These are phyloP conservation scores for Pythium myriotylum DNA, from an alignment of 352 stramenopile species.

Conservation along the genomic window DNA sequence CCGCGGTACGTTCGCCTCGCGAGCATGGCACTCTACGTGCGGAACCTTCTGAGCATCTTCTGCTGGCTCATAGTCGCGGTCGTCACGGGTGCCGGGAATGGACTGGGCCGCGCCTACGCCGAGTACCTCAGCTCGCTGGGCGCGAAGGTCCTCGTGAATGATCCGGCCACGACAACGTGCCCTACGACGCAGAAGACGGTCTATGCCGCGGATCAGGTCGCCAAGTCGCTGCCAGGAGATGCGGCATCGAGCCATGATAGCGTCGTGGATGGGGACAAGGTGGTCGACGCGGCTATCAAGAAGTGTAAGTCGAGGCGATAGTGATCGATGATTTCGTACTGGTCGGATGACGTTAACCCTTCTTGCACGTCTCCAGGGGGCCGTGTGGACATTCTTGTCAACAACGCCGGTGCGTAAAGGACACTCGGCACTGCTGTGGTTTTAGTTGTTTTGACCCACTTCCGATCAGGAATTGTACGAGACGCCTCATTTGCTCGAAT, in stretches of 20 bases:
- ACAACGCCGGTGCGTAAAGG: slow-evolving; percentile 82
- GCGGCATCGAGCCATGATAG: slow-evolving; percentile 79
- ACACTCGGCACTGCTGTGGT: neutral
- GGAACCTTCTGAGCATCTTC: neutral
- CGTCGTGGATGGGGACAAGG: slow-evolving; percentile 66
- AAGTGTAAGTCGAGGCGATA: slow-evolving; percentile 54
- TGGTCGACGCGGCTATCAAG: slow-evolving; percentile 84
- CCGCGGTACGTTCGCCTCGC: slow-evolving; percentile 30
- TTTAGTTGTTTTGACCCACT: too few relatives aligned
- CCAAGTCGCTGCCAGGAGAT: slow-evolving; percentile 43
- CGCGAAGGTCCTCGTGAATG: slow-evolving; percentile 84
- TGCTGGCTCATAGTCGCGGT: slow-evolving; percentile 61
- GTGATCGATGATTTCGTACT: neutral
- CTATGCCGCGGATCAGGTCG: slow-evolving; percentile 66
- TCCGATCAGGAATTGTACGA: slow-evolving; percentile 74
- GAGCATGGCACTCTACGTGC: neutral
- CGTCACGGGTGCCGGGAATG: slow-evolving; percentile 84
- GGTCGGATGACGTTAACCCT: neutral
- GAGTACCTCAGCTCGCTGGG: slow-evolving; percentile 69
- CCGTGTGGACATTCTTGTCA: slow-evolving; percentile 91
- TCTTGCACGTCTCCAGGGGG: slow-evolving; percentile 46
- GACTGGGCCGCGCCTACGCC: slow-evolving; percentile 83
- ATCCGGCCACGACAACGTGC: slow-evolving; percentile 46
- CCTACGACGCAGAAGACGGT: slow-evolving; percentile 33
- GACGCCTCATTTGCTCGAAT: slow-evolving; percentile 88